These are phyloP conservation scores for Mycosphaerella arachidis DNA, from an alignment of 2,329 filamentous ascomycete species.

Conservation along the genomic window DNA sequence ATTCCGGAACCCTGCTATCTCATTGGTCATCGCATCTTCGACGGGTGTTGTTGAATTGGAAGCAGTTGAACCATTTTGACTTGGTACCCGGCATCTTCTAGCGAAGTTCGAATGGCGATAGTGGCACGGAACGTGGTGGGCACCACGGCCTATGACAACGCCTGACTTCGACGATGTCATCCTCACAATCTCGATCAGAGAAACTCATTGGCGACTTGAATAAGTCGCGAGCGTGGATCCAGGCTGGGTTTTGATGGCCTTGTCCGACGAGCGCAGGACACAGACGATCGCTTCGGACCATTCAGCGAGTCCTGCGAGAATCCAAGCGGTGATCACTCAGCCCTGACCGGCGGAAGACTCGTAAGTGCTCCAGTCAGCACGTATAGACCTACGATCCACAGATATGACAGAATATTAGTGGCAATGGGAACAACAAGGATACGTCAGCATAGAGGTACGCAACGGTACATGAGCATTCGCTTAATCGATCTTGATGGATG, in stretches of 20 bases:
- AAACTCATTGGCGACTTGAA: too few species aligned
- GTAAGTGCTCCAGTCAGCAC: too few species aligned
- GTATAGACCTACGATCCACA: too few species aligned
- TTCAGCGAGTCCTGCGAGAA: too few species aligned
- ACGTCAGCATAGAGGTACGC: background rate
- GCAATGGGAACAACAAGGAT: too few species aligned
- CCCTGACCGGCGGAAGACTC: too few species aligned
- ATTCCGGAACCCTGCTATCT: background rate
- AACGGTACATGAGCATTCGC: background rate
- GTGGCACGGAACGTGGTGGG: background rate
- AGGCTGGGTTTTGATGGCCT: too few species aligned
- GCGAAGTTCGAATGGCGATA: background rate
- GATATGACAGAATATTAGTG: too few species aligned
- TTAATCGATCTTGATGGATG: slow-evolving; percentile 97
- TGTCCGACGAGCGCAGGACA: too few species aligned
- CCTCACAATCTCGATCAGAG: background rate
- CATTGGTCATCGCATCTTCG: background rate
- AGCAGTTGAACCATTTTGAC: background rate
- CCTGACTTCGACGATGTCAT: background rate
- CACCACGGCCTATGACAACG: background rate
- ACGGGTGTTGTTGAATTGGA: background rate
- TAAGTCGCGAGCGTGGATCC: too few species aligned
- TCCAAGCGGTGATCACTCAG: too few species aligned
- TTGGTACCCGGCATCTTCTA: background rate
- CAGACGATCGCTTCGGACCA: too few species aligned